A percentile compares a stretch with the other conserved stretches of the same genome.
phyloP scores from a whole-genome alignment of 2,329 filamentous ascomycete genomes.

The Zelopaecilomyces penicillatus region DNA sequence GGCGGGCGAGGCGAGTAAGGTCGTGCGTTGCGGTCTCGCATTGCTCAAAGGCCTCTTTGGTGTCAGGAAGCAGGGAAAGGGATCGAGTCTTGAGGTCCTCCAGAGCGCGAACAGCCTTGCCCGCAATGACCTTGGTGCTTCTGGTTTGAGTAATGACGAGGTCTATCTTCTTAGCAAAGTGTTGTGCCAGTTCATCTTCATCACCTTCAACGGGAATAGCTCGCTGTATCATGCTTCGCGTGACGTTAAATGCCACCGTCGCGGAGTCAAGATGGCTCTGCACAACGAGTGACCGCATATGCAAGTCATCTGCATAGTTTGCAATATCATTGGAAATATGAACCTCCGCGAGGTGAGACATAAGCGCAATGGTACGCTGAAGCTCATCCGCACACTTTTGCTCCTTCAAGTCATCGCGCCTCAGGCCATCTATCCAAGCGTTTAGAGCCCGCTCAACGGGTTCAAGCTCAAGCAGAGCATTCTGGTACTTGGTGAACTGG shows the following conservation, averaged over 20 bases:
- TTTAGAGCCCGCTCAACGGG: slow-evolving; percentile 86
- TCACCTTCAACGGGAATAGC: slow-evolving; percentile 41
- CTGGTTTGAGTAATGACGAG: slow-evolving; percentile 65
- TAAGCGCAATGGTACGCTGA: slow-evolving; percentile 73
- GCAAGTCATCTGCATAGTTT: slow-evolving; percentile 68
- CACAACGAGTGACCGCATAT: slow-evolving; percentile 68
- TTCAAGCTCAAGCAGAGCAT: slow-evolving; percentile 77
- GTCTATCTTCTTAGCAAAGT: slow-evolving; percentile 65
- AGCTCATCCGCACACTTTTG: slow-evolving; percentile 74
- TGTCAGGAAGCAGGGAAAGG: slow-evolving; percentile 62
- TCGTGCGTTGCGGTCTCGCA: slow-evolving; percentile 57
- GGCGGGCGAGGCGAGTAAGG: slow-evolving; percentile 57
- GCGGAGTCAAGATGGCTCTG: slow-evolving; percentile 77
- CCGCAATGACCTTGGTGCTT: slow-evolving; percentile 73
- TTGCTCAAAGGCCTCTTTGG: slow-evolving; percentile 59
- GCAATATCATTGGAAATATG: slow-evolving; percentile 63
- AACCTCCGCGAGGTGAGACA: slow-evolving; percentile 78
- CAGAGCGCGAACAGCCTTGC: slow-evolving; percentile 68
- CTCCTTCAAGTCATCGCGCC: slow-evolving; percentile 78
- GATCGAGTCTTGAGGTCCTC: slow-evolving; percentile 70
- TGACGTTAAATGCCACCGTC: slow-evolving; percentile 56
- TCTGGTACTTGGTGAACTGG: slow-evolving; percentile 70
- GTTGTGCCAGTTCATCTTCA: slow-evolving; percentile 58
- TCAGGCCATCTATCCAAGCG: slow-evolving; percentile 75
- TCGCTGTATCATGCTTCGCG: slow-evolving; percentile 58